Evolutionary conservation across 257 asterid species (phyloP).

Genomic region (Haberlea rhodopensis): DNA sequence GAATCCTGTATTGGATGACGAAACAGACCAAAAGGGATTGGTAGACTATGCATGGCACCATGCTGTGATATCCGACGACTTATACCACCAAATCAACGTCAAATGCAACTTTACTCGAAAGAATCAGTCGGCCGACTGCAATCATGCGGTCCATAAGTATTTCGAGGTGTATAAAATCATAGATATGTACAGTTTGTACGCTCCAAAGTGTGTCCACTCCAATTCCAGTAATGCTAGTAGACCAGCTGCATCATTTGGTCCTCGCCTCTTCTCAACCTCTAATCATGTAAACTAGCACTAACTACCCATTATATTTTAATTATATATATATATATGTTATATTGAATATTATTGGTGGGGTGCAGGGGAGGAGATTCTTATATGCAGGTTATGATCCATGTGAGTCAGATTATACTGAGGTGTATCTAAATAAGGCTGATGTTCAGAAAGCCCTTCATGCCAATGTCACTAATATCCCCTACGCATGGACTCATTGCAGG

Average conservation of each 20-base stretch:
- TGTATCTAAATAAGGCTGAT: conserved; percentile 61
- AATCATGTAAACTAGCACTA: too few species aligned
- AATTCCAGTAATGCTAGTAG: conserved; percentile 21
- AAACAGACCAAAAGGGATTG: conserved; percentile 70
- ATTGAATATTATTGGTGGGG: conserved; percentile 26
- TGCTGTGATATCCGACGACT: conserved; percentile 75
- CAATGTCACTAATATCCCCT: conserved; percentile 63
- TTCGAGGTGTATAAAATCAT: conserved; percentile 55
- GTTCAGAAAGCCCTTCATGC: conserved; percentile 86
- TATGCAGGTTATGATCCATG: conserved; percentile 78
- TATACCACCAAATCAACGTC: conserved; percentile 43
- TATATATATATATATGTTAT: background rate
- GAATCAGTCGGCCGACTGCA: conserved; percentile 33
- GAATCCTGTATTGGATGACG: conserved; percentile 77
- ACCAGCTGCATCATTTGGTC: conserved; percentile 27
- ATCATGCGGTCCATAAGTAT: conserved; percentile 36
- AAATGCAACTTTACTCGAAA: conserved; percentile 52
- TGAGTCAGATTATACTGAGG: conserved; percentile 40
- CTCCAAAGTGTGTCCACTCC: conserved; percentile 45
- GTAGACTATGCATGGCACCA: conserved; percentile 93
- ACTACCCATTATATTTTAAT: too few species aligned
- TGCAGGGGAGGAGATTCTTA: conserved; percentile 38
- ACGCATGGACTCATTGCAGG: conserved; percentile 87
- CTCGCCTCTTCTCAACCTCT: conserved; percentile 35
- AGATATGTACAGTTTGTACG: conserved; percentile 80